Conservation (phyloP, 75 land plant genomes). For the Cunninghamia lanceolata region DNA sequence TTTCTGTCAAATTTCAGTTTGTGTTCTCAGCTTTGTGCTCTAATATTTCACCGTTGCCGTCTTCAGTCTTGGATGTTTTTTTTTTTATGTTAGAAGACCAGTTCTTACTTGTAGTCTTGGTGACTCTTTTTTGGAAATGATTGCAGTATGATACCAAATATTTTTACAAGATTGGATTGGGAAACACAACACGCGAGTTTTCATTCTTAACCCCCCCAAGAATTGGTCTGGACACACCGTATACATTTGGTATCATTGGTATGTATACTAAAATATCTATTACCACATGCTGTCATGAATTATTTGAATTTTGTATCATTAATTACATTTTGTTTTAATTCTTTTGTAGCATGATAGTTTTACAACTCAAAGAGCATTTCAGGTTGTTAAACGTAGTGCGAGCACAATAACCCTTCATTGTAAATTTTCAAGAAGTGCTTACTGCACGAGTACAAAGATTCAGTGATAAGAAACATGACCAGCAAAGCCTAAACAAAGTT, state of each 20-base stretch:
- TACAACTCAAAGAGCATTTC: neutral
- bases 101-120: neutral
- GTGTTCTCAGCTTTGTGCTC: too few relatives aligned
- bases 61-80: too few relatives aligned
- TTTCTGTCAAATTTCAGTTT: neutral
- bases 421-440: neutral
- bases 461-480: neutral
- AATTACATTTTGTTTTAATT: neutral
- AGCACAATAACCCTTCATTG: neutral
- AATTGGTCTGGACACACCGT: slow-evolving; percentile 66
- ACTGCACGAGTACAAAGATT: neutral
- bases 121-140: neutral
- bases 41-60: neutral
- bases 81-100: neutral
- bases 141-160: slow-evolving; percentile 62
- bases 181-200: slow-evolving; percentile 37
- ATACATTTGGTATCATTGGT: slow-evolving; percentile 79
- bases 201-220: slow-evolving; percentile 65
- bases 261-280: neutral
- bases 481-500: neutral
- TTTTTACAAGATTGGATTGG: slow-evolving; percentile 48
- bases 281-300: neutral
- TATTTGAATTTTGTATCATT: neutral
- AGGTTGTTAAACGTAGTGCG: neutral
- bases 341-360: neutral